Evolutionary conservation across 208 protist species (phyloP).

Genomic region (Leishmania tarentolae): DNA sequence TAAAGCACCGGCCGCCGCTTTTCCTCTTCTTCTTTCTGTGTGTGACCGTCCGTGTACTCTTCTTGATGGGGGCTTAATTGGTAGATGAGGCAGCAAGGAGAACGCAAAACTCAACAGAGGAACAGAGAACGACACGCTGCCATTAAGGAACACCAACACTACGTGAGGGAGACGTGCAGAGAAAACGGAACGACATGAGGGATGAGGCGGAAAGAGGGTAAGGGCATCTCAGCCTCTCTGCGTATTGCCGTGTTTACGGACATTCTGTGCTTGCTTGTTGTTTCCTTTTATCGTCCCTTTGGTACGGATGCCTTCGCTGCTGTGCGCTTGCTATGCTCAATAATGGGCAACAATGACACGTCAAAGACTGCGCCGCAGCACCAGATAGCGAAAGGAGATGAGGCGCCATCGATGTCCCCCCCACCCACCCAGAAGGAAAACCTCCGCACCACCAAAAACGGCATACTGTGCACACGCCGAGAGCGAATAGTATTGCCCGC

Average conservation of each 20-base stretch:
- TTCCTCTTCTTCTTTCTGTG: background rate
- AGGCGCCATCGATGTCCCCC: too few species aligned
- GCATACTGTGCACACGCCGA: background rate
- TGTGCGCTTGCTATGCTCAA: background rate
- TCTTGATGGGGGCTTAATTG: background rate
- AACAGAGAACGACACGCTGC: background rate
- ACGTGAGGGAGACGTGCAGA: background rate
- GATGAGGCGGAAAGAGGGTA: background rate
- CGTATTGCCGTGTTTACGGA: background rate
- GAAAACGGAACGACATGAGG: background rate
- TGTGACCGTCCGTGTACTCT: too few species aligned
- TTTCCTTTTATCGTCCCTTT: background rate
- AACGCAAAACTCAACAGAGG: background rate
- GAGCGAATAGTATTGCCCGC: background rate
- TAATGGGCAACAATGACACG: too few species aligned
- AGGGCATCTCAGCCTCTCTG: background rate
- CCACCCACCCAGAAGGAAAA: background rate
- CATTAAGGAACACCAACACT: background rate
- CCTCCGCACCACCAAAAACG: background rate
- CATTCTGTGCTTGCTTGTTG: background rate
- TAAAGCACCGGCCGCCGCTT: background rate
- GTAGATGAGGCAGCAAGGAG: background rate
- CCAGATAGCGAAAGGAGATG: too few species aligned
- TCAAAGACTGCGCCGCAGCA: too few species aligned
- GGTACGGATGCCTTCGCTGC: background rate